phyloP scores from a whole-genome alignment of 495 filamentous ascomycete species.

The Mytilinidion resinicola region DNA sequence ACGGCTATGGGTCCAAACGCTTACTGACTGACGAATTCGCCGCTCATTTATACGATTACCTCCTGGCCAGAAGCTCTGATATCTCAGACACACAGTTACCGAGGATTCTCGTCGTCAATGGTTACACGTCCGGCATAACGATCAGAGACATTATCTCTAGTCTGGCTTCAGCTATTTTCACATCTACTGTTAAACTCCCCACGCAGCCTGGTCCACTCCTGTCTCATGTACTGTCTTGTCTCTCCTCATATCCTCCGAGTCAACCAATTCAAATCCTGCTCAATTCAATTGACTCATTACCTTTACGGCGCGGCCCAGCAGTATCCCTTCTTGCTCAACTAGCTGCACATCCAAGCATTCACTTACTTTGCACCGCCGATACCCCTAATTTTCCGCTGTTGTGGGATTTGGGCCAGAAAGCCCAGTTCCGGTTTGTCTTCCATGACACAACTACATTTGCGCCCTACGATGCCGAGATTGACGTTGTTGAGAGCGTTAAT shows the following conservation, averaged over 20 bases:
- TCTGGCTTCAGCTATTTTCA: slow-evolving; percentile 59
- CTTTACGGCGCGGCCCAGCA: slow-evolving; percentile 62
- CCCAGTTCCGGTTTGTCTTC: slow-evolving; percentile 77
- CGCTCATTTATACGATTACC: slow-evolving; percentile 54
- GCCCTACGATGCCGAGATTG: slow-evolving; percentile 62
- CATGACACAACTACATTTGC: slow-evolving; percentile 91
- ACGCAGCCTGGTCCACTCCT: slow-evolving; percentile 60
- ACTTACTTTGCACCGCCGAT: slow-evolving; percentile 74
- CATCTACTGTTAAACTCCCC: slow-evolving; percentile 52
- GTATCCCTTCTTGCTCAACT: slow-evolving; percentile 73
- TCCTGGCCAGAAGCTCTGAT: slow-evolving; percentile 29
- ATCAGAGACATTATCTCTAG: slow-evolving; percentile 73
- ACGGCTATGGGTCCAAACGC: slow-evolving; percentile 87
- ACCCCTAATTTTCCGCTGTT: slow-evolving; percentile 79
- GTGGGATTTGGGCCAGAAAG: slow-evolving; percentile 78
- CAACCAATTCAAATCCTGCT: slow-evolving; percentile 61
- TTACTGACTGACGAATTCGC: slow-evolving; percentile 71
- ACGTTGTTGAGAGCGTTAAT: slow-evolving; percentile 81
- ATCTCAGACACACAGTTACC: slow-evolving; percentile 31
- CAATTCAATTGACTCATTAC: slow-evolving; percentile 74
- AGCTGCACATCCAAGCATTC: slow-evolving; percentile 64
- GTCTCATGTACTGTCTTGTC: slow-evolving; percentile 53
- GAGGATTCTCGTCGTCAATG: slow-evolving; percentile 79
- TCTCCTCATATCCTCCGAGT: slow-evolving; percentile 44
- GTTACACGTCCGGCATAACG: slow-evolving; percentile 70